Conservation (phyloP, 495 filamentous ascomycete genomes). For the Amphirosellinia nigrospora region DNA sequence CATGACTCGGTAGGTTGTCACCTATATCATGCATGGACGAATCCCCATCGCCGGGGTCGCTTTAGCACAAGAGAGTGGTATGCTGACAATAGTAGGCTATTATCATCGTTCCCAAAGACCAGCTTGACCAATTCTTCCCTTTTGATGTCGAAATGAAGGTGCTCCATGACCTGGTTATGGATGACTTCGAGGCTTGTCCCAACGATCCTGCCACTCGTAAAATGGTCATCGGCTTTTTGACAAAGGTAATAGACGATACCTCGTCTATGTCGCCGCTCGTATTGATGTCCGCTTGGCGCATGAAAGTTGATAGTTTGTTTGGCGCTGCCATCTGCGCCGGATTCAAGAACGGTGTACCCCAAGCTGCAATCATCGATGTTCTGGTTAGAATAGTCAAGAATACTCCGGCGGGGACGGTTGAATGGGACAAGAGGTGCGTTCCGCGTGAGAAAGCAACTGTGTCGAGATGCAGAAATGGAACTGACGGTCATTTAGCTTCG, state of each 20-base stretch:
- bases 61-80: background rate
- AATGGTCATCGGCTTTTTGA: background rate
- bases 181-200: background rate
- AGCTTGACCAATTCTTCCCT: constrained; percentile 5
- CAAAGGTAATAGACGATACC: background rate
- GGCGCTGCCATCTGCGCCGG: background rate
- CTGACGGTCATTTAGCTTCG: background rate
- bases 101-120: background rate
- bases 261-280: background rate
- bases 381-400: background rate
- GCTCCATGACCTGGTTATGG: background rate
- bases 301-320: too few species aligned
- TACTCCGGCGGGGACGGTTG: background rate
- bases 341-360: background rate
- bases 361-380: background rate
- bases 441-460: background rate
- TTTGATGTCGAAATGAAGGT: background rate
- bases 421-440: background rate
- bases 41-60: background rate
- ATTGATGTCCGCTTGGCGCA: too few species aligned
- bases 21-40: background rate
- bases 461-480: background rate
- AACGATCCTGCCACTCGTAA: background rate
- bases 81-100: background rate
- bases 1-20: constrained; percentile 14